Percentiles rank a stretch among this genome's conserved stretches.
Conservation (phyloP, 768 basidiomycete species). For the Suillus plorans region DNA sequence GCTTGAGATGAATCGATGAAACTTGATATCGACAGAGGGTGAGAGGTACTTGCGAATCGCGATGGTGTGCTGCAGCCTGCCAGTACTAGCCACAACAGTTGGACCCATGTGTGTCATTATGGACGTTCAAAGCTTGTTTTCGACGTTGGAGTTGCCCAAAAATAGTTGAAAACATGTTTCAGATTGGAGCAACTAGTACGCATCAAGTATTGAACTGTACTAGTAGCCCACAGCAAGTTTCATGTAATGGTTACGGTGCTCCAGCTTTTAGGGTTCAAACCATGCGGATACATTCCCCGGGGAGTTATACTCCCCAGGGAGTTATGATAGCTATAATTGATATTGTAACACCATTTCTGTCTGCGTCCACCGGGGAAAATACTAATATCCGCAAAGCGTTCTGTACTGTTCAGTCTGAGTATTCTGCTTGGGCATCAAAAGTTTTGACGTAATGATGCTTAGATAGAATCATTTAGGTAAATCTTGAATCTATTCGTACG, state of each 20-base stretch:
- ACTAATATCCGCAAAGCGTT: neutral
- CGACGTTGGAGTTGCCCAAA: too few species aligned
- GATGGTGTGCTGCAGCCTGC: too few species aligned
- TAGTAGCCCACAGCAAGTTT: neutral
- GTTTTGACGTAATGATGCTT: neutral
- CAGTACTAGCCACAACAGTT: neutral
- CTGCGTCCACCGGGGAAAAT: neutral
- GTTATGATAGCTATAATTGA: too few species aligned
- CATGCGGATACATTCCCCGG: neutral
- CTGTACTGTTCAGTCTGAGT: neutral
- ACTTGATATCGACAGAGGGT: neutral
- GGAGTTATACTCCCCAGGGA: too few species aligned
- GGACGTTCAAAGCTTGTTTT: too few species aligned
- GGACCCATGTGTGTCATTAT: too few species aligned
- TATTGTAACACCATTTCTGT: neutral
- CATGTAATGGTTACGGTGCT: neutral
- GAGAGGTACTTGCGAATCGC: too few species aligned
- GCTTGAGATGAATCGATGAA: neutral
- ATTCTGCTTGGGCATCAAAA: too few species aligned
- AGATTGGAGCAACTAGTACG: neutral
- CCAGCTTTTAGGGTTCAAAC: neutral
- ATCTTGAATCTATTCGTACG: neutral
- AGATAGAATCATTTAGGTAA: too few species aligned
- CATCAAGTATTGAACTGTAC: too few species aligned
- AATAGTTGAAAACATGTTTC: too few species aligned